These are phyloP conservation scores for Pestalotiopsis sp. DNA, from an alignment of 2,329 filamentous ascomycete species.

Conservation along the genomic window DNA sequence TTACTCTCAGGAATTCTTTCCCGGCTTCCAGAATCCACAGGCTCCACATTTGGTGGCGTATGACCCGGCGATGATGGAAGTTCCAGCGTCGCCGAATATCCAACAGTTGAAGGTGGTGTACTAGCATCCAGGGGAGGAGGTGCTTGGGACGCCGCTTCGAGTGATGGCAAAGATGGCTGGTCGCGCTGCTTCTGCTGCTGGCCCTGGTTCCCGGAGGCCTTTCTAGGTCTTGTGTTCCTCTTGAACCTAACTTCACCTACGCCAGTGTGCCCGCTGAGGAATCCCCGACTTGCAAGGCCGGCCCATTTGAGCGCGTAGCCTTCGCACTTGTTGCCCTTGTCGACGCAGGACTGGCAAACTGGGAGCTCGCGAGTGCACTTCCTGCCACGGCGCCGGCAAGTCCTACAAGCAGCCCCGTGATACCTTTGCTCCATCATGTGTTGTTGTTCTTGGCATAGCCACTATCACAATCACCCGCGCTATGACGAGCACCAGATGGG, in stretches of 20 bases:
- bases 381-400: neutral
- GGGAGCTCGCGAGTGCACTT: neutral
- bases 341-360: neutral
- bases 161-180: neutral
- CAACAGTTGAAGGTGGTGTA: neutral
- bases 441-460: neutral
- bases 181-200: neutral
- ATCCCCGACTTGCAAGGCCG: neutral
- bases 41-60: neutral
- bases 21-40: neutral
- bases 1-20: neutral
- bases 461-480: neutral
- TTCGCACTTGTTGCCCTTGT: neutral
- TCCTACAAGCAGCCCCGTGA: neutral
- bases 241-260: neutral
- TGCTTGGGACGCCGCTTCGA: neutral
- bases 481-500: neutral
- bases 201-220: neutral
- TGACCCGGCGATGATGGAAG: neutral
- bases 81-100: neutral
- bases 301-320: neutral
- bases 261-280: neutral
- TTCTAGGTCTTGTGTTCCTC: neutral
- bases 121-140: neutral
- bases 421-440: neutral